Evolutionary conservation across 2,329 filamentous ascomycete genomes (phyloP).

Genomic region (Beauveria varroae): DNA sequence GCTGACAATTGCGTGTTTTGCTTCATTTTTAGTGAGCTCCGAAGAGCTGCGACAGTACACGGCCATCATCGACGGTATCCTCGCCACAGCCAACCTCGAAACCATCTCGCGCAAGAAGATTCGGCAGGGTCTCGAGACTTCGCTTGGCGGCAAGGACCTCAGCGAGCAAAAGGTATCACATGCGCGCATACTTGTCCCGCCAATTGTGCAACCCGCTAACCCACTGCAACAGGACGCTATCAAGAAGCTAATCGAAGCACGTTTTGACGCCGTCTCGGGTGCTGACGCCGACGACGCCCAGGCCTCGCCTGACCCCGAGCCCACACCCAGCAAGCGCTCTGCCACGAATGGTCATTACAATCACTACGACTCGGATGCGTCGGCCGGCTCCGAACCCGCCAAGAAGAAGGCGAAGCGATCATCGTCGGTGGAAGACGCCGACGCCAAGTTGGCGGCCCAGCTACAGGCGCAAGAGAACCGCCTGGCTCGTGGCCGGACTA

Average conservation of each 20-base stretch:
- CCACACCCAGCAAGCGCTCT: conserved; percentile 27
- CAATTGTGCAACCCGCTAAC: background rate
- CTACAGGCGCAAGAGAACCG: conserved; percentile 90
- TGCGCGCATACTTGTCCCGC: background rate
- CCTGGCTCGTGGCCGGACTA: conserved; percentile 58
- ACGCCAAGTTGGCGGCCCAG: conserved; percentile 79
- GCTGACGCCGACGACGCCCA: conserved; percentile 40
- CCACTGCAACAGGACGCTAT: conserved; percentile 49
- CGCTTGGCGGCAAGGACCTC: conserved; percentile 49
- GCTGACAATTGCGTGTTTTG: conserved; percentile 4
- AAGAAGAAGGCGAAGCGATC: conserved; percentile 64
- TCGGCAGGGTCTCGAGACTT: conserved; percentile 46
- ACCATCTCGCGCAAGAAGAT: conserved; percentile 60
- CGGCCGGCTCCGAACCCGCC: conserved; percentile 36
- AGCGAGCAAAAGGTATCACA: conserved; percentile 48
- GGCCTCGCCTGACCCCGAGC: conserved; percentile 23
- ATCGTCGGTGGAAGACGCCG: conserved; percentile 58
- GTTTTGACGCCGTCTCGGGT: conserved; percentile 63
- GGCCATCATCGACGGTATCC: conserved; percentile 52
- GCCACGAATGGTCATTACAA: conserved; percentile 26
- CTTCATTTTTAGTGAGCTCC: conserved; percentile 33
- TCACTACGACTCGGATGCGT: conserved; percentile 39
- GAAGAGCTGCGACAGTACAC: conserved; percentile 48
- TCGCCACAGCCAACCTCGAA: conserved; percentile 49
- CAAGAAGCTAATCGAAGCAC: conserved; percentile 63